A percentile compares a stretch with the other conserved stretches of the same genome.
These are phyloP conservation scores for Penicillium sp. DNA, from an alignment of 2,329 filamentous ascomycete species.

Conservation along the genomic window DNA sequence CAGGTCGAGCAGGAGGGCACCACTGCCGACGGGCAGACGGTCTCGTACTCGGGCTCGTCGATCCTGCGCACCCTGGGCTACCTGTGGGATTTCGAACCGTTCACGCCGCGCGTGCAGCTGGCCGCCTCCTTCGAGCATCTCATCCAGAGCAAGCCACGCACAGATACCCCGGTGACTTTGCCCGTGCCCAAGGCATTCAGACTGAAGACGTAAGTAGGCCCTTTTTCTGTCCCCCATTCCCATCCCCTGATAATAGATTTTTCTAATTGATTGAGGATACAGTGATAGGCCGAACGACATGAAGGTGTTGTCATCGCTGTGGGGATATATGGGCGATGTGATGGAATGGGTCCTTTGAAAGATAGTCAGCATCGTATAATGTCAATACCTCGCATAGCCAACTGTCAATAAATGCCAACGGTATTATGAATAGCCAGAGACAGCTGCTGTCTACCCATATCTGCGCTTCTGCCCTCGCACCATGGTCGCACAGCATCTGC, in stretches of 20 bases:
- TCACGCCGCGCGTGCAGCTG: conserved; percentile 28
- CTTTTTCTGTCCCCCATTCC: background rate
- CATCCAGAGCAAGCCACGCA: conserved; percentile 16
- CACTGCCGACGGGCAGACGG: conserved; percentile 19
- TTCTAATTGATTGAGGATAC: background rate
- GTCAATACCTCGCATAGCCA: too few relatives aligned
- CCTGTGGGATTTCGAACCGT: conserved; percentile 36
- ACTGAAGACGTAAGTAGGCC: conserved; percentile 3
- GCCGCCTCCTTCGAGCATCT: conserved; percentile 34
- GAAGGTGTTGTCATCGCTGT: background rate
- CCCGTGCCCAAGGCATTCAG: conserved; percentile 20
- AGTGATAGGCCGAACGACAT: background rate
- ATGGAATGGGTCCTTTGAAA: too few relatives aligned
- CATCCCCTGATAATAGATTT: background rate
- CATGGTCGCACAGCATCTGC: too few relatives aligned
- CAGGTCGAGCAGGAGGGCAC: conserved; percentile 32
- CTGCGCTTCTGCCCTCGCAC: too few relatives aligned
- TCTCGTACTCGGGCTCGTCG: conserved; percentile 31
- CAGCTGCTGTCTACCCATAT: too few relatives aligned
- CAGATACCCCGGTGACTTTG: conserved; percentile 24
- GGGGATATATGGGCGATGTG: background rate
- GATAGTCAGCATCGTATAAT: too few relatives aligned
- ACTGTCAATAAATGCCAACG: too few relatives aligned
- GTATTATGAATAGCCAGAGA: too few relatives aligned
- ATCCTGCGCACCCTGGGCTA: conserved; percentile 34